Conservation (phyloP, 345 rosid species). For the Pistacia atlantica region DNA sequence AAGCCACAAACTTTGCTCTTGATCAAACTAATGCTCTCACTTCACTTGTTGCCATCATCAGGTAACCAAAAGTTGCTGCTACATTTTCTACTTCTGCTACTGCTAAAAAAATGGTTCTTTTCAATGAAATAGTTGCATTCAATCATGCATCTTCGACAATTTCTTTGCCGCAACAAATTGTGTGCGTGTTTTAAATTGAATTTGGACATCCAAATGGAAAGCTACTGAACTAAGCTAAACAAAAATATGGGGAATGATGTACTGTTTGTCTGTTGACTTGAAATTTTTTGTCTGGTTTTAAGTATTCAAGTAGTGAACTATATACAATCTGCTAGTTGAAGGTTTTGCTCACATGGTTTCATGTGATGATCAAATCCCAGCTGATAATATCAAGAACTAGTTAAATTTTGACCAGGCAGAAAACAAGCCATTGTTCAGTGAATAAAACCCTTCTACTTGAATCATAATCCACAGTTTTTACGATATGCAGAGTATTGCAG, state of each 20-base stretch:
- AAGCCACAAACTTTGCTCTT: background rate
- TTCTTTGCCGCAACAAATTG: too few relatives aligned
- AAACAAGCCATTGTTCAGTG: background rate
- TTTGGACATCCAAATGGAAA: background rate
- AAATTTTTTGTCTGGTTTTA: too few relatives aligned
- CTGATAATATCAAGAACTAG: background rate
- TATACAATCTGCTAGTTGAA: background rate
- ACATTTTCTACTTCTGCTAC: too few relatives aligned
- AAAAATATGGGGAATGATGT: background rate
- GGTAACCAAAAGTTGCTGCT: too few relatives aligned
- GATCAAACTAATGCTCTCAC: background rate
- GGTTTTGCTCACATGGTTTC: conserved; percentile 27
- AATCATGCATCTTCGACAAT: background rate
- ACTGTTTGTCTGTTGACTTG: background rate
- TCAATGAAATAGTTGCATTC: too few relatives aligned
- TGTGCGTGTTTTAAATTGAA: background rate
- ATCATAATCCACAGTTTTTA: background rate
- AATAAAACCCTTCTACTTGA: background rate
- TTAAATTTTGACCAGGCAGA: background rate
- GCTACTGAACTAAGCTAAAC: background rate
- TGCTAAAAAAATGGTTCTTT: too few relatives aligned
- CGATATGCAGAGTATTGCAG: background rate
- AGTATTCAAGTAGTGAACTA: too few relatives aligned
- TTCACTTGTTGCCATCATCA: background rate
- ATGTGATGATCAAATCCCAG: conserved; percentile 18